phyloP scores from a whole-genome alignment of 441 rosid genomes.

The Flueggea neowawraea region DNA sequence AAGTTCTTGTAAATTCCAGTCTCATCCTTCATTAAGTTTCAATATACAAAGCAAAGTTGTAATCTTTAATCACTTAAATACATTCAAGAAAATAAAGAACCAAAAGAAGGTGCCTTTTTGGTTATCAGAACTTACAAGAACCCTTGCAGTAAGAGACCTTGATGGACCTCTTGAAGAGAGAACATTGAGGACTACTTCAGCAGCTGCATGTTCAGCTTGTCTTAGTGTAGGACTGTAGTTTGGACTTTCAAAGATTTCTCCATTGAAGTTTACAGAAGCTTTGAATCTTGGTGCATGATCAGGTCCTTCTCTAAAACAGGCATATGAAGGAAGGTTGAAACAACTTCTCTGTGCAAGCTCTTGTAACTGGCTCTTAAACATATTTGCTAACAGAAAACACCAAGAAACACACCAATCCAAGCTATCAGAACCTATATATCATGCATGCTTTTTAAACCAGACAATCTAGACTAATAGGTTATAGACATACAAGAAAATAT shows the following conservation, averaged over 20 bases:
- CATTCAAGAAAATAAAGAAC: too few species aligned
- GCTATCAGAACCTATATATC: too few species aligned
- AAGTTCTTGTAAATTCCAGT: conserved; percentile 82
- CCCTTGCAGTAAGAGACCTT: conserved; percentile 59
- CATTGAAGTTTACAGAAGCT: conserved; percentile 75
- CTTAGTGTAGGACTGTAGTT: conserved; percentile 63
- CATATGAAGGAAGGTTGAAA: conserved; percentile 74
- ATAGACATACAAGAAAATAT: too few species aligned
- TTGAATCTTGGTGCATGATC: conserved; percentile 92
- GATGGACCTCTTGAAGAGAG: conserved; percentile 62
- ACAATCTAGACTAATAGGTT: too few species aligned
- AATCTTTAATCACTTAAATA: too few species aligned
- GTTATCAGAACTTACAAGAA: conserved; percentile 48
- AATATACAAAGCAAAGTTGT: too few species aligned
- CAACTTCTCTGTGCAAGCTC: conserved; percentile 93
- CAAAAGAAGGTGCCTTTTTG: too few species aligned
- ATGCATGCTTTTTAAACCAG: too few species aligned
- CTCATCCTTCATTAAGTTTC: conserved; percentile 52
- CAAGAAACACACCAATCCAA: too few species aligned
- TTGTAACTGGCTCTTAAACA: conserved; percentile 88
- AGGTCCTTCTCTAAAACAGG: conserved; percentile 78
- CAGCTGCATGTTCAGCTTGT: conserved; percentile 81
- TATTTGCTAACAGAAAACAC: conserved; percentile 22
- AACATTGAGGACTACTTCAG: conserved; percentile 61
- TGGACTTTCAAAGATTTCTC: conserved; percentile 71